Evolutionary conservation across 1,139 yeast genomes (phyloP).

Genomic region (Candida buenavistaensis): DNA sequence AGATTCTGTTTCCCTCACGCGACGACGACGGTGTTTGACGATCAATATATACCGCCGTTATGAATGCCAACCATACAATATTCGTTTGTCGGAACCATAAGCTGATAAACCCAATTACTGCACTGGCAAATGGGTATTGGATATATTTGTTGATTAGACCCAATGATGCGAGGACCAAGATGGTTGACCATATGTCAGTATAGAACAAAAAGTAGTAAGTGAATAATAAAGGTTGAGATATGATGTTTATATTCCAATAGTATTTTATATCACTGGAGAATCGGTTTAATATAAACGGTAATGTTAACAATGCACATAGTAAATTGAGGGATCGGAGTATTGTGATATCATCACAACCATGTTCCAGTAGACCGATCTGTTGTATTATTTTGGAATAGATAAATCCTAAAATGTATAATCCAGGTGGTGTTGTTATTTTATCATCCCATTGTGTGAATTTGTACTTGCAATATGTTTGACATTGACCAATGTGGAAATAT

Average conservation of each 20-base stretch:
- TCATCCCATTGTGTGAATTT: slow-evolving; percentile 73
- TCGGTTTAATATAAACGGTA: slow-evolving; percentile 41
- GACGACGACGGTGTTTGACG: slow-evolving; percentile 31
- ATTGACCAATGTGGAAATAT: slow-evolving; percentile 80
- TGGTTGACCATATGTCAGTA: slow-evolving; percentile 92
- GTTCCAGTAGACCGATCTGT: slow-evolving; percentile 14
- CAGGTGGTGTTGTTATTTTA: slow-evolving; percentile 97
- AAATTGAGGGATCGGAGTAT: slow-evolving; percentile 60
- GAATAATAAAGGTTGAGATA: slow-evolving; percentile 67
- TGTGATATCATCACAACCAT: slow-evolving; percentile 34
- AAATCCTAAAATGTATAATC: slow-evolving; percentile 70
- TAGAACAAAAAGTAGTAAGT: slow-evolving; percentile 78
- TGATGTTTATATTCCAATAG: slow-evolving; percentile 50
- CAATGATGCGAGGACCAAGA: slow-evolving; percentile 52
- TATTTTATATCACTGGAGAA: slow-evolving; percentile 26
- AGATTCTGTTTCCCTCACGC: slow-evolving; percentile 11
- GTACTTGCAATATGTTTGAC: slow-evolving; percentile 63
- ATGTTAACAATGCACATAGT: slow-evolving; percentile 57
- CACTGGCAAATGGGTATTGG: slow-evolving; percentile 28
- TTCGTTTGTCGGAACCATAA: slow-evolving; percentile 87
- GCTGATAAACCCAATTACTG: slow-evolving; percentile 54
- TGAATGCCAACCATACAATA: slow-evolving; percentile 77
- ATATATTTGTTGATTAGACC: slow-evolving; percentile 31
- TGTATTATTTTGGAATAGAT: slow-evolving; percentile 36
- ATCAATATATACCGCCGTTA: slow-evolving; percentile 59